Base-by-base conservation (phyloP, 257 asterid species). In the Solanum etuberosum region DNA sequence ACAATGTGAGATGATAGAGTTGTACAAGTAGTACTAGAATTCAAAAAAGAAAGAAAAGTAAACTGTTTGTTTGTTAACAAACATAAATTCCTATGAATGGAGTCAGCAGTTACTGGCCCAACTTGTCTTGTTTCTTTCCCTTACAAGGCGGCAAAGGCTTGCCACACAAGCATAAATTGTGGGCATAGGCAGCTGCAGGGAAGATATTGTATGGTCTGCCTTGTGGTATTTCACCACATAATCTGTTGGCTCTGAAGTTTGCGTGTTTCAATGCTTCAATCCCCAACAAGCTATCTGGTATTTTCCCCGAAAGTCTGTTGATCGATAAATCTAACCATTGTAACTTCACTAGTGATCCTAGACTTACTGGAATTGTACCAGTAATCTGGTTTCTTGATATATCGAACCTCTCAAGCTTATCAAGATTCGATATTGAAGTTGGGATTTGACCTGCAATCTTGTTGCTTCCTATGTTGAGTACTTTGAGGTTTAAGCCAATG, bases 151-250 rank as follows among this genome's bases (percentile, higher is more conserved):
- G 93, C 91, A 97, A 86, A 1, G 99, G 99, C 83, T 91, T 94
- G 48, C 95, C 99, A 90, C 99, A 97, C 91, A 97, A 89, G 87
- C 99, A 94, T 89, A 91, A 76, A 85, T 97, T 95, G 72, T 95
- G 95, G 74, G 94, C 94, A 91, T 97, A 97, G 67, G 98, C 95
- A 48, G 90, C 91, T 86, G 92, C 90, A 25, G 91, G 95, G 88
- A 94, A 97, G 20, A 94, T 80, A 70, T 93, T 93, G 9, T 88
- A 91, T 12, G 99, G 99, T 73, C 96, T 91, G 35, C 94, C 94
- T 48, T 93, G 98, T n/a, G 99, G 99, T 42, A 97, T 97, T 92
- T 86, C 89, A 74, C 99, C 99, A 74, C 99, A 94, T 88, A 97
- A 77, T 90, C 87, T 91, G 83, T 97, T 97, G 51, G 93, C 95